These are phyloP conservation scores for Moesziomyces antarcticus DNA, from an alignment of 1,284 basidiomycete genomes.

Conservation along the genomic window DNA sequence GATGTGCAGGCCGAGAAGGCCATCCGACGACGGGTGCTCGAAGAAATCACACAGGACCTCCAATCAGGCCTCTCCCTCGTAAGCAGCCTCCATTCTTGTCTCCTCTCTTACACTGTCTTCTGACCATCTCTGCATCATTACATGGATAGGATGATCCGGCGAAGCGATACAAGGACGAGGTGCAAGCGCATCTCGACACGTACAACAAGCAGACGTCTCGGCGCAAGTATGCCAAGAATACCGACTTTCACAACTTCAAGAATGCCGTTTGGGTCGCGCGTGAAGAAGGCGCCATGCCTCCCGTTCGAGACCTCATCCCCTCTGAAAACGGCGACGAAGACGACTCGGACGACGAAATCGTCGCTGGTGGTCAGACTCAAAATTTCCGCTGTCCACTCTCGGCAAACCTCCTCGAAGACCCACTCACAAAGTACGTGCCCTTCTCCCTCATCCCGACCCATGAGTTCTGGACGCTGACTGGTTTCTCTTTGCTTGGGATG, in stretches of 20 bases:
- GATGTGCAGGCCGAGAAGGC: slow-evolving; percentile 50
- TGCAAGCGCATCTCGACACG: slow-evolving; percentile 13
- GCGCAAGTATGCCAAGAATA: slow-evolving; percentile 48
- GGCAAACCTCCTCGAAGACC: slow-evolving; percentile 50
- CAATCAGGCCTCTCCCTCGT: slow-evolving; percentile 23
- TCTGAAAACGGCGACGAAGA: slow-evolving; percentile 31
- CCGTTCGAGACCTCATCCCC: slow-evolving; percentile 52
- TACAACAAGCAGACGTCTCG: slow-evolving; percentile 51
- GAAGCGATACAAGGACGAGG: slow-evolving; percentile 26
- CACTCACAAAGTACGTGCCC: slow-evolving; percentile 43
- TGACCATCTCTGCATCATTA: background rate
- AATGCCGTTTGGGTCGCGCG: slow-evolving; percentile 50
- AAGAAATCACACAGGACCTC: slow-evolving; percentile 36
- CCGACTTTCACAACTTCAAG: slow-evolving; percentile 52
- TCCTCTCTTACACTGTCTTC: background rate
- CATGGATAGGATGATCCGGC: slow-evolving; percentile 8
- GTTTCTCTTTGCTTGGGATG: background rate
- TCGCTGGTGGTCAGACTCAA: slow-evolving; percentile 44
- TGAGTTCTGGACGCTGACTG: too few relatives aligned
- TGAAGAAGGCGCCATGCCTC: slow-evolving; percentile 57
- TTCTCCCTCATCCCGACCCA: background rate
- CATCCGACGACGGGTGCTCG: slow-evolving; percentile 31
- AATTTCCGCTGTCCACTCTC: slow-evolving; percentile 61
- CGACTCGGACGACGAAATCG: slow-evolving; percentile 54
- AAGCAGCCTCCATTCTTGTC: slow-evolving; percentile 6